A percentile compares a stretch with the other conserved stretches of the same genome.
Conservation (phyloP, 2,329 filamentous ascomycete species). For the Xenosphaeropsis pyriputrescens region DNA sequence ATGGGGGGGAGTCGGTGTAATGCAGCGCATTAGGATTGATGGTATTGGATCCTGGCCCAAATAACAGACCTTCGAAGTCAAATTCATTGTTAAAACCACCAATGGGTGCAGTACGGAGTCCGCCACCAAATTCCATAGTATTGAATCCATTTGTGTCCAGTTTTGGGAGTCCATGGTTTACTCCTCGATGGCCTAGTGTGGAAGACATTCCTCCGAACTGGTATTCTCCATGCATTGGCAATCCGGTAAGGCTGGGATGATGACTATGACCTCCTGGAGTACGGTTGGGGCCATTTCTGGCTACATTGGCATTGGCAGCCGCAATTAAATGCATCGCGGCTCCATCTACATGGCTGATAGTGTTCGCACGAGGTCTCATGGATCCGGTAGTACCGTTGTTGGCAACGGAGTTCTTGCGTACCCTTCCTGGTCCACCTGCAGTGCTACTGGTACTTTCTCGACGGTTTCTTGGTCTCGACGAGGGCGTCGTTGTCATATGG, state of each 20-base stretch:
- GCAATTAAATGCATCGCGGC: conserved; percentile 59
- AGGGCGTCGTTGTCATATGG: conserved; percentile 82
- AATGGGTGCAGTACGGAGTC: conserved; percentile 65
- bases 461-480: conserved; percentile 72
- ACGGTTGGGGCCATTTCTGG: conserved; percentile 28
- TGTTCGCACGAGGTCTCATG: conserved; percentile 86
- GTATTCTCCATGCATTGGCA: conserved; percentile 46
- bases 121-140: conserved; percentile 46
- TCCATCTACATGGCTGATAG: conserved; percentile 84
- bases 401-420: conserved; percentile 85
- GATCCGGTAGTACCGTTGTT: conserved; percentile 34
- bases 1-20: conserved; percentile 65
- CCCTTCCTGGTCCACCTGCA: conserved; percentile 51
- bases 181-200: conserved; percentile 49
- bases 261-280: conserved; percentile 39
- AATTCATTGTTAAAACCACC: conserved; percentile 52
- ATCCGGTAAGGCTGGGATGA: conserved; percentile 59
- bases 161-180: conserved; percentile 59
- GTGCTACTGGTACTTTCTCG: conserved; percentile 75
- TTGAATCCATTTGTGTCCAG: conserved; percentile 65
- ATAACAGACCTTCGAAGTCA: conserved; percentile 56
- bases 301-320: conserved; percentile 33
- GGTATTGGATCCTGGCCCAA: conserved; percentile 54
- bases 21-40: conserved; percentile 66
- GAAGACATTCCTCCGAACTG: conserved; percentile 62